Percentiles rank a stretch among this genome's conserved stretches.
These are phyloP conservation scores for Periconia sp. DNA, from an alignment of 2,329 filamentous ascomycete genomes.

Conservation along the genomic window DNA sequence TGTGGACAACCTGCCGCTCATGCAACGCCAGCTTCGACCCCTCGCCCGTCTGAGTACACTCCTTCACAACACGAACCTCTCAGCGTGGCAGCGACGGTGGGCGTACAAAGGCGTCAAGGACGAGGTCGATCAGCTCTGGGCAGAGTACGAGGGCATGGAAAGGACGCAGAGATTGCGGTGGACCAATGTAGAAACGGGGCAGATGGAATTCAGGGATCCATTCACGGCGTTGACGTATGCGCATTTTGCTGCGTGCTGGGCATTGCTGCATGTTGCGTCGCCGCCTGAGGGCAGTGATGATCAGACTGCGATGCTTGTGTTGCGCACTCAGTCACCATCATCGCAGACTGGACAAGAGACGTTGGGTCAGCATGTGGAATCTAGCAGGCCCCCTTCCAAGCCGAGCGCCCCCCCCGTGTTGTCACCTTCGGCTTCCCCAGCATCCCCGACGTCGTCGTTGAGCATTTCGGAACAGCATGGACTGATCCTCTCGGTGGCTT, in stretches of 20 bases:
- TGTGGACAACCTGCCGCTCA: constrained; percentile 3
- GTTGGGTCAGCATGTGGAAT: too few species aligned
- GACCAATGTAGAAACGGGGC: constrained; percentile 4
- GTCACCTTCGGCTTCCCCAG: not conserved
- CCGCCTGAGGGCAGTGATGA: not conserved
- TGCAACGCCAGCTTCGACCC: constrained; percentile 3
- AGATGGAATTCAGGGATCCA: constrained; percentile 14
- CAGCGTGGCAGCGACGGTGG: not conserved
- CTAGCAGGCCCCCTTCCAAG: too few species aligned
- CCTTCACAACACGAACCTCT: not conserved
- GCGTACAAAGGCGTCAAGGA: constrained; percentile 1
- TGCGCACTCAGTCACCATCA: not conserved
- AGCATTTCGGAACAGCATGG: constrained; percentile 1
- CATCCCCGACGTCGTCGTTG: not conserved
- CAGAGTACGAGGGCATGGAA: not conserved
- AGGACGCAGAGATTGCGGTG: constrained; percentile 4
- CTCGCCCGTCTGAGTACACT: not conserved
- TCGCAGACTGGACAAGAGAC: too few species aligned
- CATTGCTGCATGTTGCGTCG: constrained; percentile 13
- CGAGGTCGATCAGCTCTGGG: constrained; percentile 4
- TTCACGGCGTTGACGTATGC: constrained; percentile 19
- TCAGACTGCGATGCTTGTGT: not conserved
- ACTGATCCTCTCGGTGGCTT: constrained; percentile 8
- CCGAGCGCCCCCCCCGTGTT: too few species aligned
- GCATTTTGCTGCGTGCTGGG: constrained; percentile 17